Evolutionary conservation across 1,139 yeast genomes (phyloP).

Genomic region (Casaregolazyma lundiana): DNA sequence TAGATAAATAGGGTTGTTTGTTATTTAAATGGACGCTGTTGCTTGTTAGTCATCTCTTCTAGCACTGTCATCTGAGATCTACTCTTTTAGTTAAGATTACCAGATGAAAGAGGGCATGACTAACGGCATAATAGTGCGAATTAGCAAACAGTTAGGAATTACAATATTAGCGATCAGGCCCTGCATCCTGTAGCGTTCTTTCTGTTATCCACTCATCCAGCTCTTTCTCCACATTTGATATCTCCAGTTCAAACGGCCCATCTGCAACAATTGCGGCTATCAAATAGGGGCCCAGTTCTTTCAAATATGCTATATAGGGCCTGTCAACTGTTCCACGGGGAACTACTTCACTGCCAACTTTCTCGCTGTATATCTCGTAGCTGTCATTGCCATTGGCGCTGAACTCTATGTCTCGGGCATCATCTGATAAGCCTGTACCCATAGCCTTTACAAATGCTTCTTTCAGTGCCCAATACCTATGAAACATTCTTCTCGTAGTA

Average conservation of each 20-base stretch:
- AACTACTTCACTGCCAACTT: no score
- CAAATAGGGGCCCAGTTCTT: background rate
- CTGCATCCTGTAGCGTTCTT: no score
- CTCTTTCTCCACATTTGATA: background rate
- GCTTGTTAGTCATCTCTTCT: no score
- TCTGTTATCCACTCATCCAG: background rate
- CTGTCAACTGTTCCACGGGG: no score
- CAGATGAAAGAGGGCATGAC: no score
- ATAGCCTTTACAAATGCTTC: constrained; percentile 10
- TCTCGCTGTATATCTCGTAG: background rate
- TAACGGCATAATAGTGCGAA: no score
- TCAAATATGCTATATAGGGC: background rate
- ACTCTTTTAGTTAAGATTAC: no score
- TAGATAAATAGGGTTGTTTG: no score
- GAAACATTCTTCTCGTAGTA: background rate
- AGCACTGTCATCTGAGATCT: no score
- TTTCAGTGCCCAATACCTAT: constrained; percentile 5
- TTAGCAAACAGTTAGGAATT: no score
- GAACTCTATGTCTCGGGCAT: constrained; percentile 42
- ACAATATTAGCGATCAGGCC: no score
- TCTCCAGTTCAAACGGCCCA: background rate
- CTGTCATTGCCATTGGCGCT: constrained; percentile 42
- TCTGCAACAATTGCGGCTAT: background rate
- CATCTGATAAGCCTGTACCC: constrained; percentile 9
- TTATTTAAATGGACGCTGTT: no score